These are phyloP conservation scores for Cicer arietinum DNA, from an alignment of 306 rosid genomes.

Conservation along the genomic window DNA sequence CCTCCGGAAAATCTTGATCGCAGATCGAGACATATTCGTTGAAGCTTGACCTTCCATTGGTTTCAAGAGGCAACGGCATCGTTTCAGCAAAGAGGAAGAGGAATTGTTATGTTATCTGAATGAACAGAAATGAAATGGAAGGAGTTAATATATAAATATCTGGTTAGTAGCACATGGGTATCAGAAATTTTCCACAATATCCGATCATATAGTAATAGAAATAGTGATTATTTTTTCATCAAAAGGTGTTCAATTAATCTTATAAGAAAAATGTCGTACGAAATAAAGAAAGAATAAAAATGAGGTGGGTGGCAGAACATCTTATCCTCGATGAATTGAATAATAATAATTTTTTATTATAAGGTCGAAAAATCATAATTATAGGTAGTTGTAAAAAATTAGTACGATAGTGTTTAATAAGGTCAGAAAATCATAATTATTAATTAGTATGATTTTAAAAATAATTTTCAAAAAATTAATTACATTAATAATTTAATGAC, in stretches of 20 bases:
- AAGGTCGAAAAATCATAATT: too few species aligned
- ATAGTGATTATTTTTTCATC: slow-evolving; percentile 10
- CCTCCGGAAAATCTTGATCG: slow-evolving; percentile 51
- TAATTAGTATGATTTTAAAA: too few species aligned
- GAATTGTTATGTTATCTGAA: neutral
- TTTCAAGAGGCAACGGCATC: slow-evolving; percentile 61
- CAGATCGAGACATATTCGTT: slow-evolving; percentile 54
- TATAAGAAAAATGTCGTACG: neutral
- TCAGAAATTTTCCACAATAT: slow-evolving; percentile 50
- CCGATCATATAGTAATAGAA: slow-evolving; percentile 14
- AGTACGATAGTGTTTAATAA: too few species aligned
- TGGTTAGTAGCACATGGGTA: slow-evolving; percentile 57
- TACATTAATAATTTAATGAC: too few species aligned
- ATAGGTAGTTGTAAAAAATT: too few species aligned
- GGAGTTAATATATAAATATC: slow-evolving; percentile 45
- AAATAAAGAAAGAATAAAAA: slow-evolving; percentile 43
- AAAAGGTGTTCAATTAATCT: slow-evolving; percentile 16
- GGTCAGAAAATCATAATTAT: too few species aligned
- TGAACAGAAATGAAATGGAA: slow-evolving; percentile 25
- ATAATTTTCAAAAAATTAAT: too few species aligned
- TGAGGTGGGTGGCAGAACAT: slow-evolving; percentile 29
- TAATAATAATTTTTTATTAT: too few species aligned
- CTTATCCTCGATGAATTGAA: slow-evolving; percentile 56
- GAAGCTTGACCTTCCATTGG: slow-evolving; percentile 52
- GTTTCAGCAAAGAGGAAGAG: slow-evolving; percentile 29